Percentiles rank a stretch among this genome's conserved stretches.
These are phyloP conservation scores for Melocanna baccifera DNA, from an alignment of 176 grass and related monocot genomes.

Conservation along the genomic window DNA sequence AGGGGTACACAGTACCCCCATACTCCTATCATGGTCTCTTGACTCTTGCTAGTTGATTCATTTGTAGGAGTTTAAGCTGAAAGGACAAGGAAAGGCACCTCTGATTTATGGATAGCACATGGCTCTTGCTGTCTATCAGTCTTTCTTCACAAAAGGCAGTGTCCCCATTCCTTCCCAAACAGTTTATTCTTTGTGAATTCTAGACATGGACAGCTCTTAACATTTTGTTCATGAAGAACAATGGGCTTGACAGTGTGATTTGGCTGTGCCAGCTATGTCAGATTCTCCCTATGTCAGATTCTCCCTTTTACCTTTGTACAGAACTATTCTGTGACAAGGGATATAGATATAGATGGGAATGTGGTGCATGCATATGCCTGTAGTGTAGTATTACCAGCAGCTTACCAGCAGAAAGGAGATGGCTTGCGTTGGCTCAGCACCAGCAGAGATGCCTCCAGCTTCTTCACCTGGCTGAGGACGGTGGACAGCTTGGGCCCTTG, in stretches of 20 bases:
- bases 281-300: constrained; percentile 36
- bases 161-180: background rate
- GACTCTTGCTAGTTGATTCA: background rate
- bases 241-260: background rate
- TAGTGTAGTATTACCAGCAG: background rate
- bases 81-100: constrained; percentile 23
- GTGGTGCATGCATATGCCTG: constrained; percentile 6
- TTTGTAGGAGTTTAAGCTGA: background rate
- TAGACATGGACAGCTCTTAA: background rate
- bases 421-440: constrained; percentile 72
- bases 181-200: background rate
- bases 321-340: constrained; percentile 14
- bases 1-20: background rate
- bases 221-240: background rate
- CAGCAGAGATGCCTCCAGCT: constrained; percentile 77
- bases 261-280: constrained; percentile 25
- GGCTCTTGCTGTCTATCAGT: background rate
- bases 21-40: background rate
- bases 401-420: constrained; percentile 68
- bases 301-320: background rate
- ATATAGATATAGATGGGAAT: background rate
- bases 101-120: constrained; percentile 37
- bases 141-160: background rate
- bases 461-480: constrained; percentile 80
- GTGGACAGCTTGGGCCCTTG: constrained; percentile 65